phyloP scores from a whole-genome alignment of 768 basidiomycete species.

The Artomyces pyxidatus region DNA sequence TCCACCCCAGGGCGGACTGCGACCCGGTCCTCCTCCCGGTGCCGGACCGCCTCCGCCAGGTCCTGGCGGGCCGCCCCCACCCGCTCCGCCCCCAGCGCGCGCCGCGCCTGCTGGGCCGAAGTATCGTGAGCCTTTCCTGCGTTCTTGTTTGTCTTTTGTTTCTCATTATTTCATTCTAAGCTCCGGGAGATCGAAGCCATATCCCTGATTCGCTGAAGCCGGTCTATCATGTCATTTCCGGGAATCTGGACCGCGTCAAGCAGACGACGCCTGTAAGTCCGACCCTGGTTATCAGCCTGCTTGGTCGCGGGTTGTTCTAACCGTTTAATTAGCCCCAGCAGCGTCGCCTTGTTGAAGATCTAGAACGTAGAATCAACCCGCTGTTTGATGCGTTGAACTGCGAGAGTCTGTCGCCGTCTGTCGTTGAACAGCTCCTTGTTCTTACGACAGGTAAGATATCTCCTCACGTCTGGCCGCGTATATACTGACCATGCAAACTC shows the following conservation, averaged over 20 bases:
- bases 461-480: neutral
- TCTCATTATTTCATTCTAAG: conserved; percentile 32
- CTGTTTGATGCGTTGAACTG: conserved; percentile 93
- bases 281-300: too few relatives aligned
- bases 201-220: conserved; percentile 66
- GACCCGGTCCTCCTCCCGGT: conserved; percentile 16
- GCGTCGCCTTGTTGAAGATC: conserved; percentile 77
- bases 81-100: conserved; percentile 7
- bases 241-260: conserved; percentile 58
- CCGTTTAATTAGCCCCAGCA: conserved; percentile 55
- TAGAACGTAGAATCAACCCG: conserved; percentile 77
- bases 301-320: too few relatives aligned
- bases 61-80: conserved; percentile 2
- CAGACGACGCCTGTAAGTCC: conserved; percentile 68
- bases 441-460: conserved; percentile 62
- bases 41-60: conserved; percentile 22
- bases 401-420: conserved; percentile 62
- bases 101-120: conserved; percentile 27
- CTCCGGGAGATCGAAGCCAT: conserved; percentile 87
- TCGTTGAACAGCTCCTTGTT: conserved; percentile 63
- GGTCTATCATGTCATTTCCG: conserved; percentile 57
- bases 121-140: conserved; percentile 48
- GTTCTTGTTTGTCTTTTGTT: too few relatives aligned
- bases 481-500: neutral
- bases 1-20: neutral